Percentiles rank a stretch among this genome's conserved stretches.
Evolutionary conservation across 1,284 basidiomycete species (phyloP).

Genomic region (Ganoderma multipileum): DNA sequence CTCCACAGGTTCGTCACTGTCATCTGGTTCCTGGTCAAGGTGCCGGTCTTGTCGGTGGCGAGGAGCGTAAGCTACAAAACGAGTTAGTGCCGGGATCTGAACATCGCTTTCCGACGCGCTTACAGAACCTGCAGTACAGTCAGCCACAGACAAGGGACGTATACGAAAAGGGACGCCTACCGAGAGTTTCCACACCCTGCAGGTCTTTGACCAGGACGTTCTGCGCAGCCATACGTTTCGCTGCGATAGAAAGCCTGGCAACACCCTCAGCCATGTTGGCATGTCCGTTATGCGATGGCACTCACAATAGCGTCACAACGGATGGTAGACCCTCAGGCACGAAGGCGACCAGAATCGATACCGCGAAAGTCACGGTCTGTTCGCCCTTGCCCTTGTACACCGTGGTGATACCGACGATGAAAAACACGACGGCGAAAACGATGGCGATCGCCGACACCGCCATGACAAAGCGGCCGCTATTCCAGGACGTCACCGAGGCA

Average conservation of each 20-base stretch:
- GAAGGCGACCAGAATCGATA: conserved; percentile 77
- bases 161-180: conserved; percentile 32
- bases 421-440: conserved; percentile 68
- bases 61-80: conserved; percentile 61
- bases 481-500: neutral
- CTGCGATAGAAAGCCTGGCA: conserved; percentile 66
- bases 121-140: conserved; percentile 45
- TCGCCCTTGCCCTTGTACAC: conserved; percentile 68
- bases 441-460: conserved; percentile 67
- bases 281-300: neutral
- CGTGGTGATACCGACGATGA: conserved; percentile 68
- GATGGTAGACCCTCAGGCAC: conserved; percentile 75
- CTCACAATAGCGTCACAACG: conserved; percentile 67
- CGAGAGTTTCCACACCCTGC: conserved; percentile 75
- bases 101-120: neutral
- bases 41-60: conserved; percentile 81
- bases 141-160: neutral
- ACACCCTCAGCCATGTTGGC: neutral
- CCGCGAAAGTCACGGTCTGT: conserved; percentile 70
- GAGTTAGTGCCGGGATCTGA: conserved; percentile 4
- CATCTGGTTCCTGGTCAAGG: conserved; percentile 78
- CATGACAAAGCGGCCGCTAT: conserved; percentile 63
- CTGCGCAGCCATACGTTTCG: conserved; percentile 74
- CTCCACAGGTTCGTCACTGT: conserved; percentile 74
- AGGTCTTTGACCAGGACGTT: conserved; percentile 76